phyloP scores from a whole-genome alignment of 192 early-diverging fungal species.

The Coemansia sp. region DNA sequence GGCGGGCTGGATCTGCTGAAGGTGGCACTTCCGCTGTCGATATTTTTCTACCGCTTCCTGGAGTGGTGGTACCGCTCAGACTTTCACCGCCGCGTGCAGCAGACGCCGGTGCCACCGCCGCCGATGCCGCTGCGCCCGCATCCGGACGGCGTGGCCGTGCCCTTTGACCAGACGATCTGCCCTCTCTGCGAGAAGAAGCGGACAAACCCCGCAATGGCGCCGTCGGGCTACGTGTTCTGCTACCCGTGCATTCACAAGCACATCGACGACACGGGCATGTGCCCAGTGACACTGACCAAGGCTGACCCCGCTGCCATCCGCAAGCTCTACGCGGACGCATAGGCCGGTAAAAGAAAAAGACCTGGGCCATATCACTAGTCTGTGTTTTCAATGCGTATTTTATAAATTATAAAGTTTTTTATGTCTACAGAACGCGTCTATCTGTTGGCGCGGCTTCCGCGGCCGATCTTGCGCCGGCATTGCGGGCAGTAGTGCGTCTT shows the following conservation, averaged over 20 bases:
- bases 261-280: conserved; percentile 67
- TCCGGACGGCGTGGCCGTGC: conserved; percentile 70
- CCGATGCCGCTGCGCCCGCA: conserved; percentile 76
- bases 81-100: conserved; percentile 61
- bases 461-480: conserved; percentile 48
- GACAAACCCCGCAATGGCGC: conserved; percentile 83
- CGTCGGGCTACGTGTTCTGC: conserved; percentile 91
- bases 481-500: conserved; percentile 53
- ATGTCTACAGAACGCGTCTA: neutral
- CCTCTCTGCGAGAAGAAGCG: conserved; percentile 72
- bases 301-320: conserved; percentile 26
- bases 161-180: conserved; percentile 71
- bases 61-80: conserved; percentile 96
- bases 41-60: conserved; percentile 91
- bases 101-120: conserved; percentile 65
- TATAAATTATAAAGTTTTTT: neutral
- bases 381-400: too few relatives aligned
- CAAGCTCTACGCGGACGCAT: conserved; percentile 49
- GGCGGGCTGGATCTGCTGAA: conserved; percentile 71
- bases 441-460: conserved; percentile 22
- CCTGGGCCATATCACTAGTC: too few relatives aligned
- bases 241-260: conserved; percentile 84
- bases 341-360: too few relatives aligned
- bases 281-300: conserved; percentile 73
- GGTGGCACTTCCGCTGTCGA: conserved; percentile 78